Conservation (phyloP, 768 basidiomycete species). For the Macrolepiota albuminosa region DNA sequence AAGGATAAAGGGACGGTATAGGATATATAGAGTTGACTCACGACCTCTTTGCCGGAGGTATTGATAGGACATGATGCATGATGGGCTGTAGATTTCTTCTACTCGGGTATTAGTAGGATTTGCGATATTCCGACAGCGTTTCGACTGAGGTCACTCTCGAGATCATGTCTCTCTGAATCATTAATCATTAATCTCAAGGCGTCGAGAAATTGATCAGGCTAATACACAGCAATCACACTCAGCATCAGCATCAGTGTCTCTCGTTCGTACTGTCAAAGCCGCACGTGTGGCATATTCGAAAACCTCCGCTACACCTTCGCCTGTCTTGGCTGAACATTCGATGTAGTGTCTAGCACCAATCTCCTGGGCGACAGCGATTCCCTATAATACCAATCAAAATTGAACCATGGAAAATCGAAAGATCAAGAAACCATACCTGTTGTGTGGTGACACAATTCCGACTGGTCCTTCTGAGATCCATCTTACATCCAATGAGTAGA, state of each 20-base stretch:
- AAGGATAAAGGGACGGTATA: conserved; percentile 3
- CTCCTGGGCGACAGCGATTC: conserved; percentile 91
- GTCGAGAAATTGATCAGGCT: background rate
- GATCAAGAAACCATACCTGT: conserved; percentile 51
- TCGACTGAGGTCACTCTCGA: background rate
- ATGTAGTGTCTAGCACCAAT: conserved; percentile 95
- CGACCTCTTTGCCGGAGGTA: background rate
- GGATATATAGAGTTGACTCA: background rate
- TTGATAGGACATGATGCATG: background rate
- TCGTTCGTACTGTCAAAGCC: conserved; percentile 44
- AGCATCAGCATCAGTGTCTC: background rate
- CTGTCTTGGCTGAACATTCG: conserved; percentile 94
- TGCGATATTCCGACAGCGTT: too few relatives aligned
- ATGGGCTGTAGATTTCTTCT: background rate
- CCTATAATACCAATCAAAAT: conserved; percentile 40
- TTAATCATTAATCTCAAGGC: background rate
- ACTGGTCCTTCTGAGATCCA: conserved; percentile 91
- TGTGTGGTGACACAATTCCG: conserved; percentile 91
- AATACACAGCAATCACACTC: conserved; percentile 3
- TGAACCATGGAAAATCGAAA: background rate
- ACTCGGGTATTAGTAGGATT: background rate
- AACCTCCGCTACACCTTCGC: conserved; percentile 95
- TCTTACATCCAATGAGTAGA: conserved; percentile 98
- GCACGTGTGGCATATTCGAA: conserved; percentile 96
- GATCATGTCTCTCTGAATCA: background rate